Base-by-base conservation (phyloP, 176 grass and related monocot species). In the Carex myosuroides region DNA sequence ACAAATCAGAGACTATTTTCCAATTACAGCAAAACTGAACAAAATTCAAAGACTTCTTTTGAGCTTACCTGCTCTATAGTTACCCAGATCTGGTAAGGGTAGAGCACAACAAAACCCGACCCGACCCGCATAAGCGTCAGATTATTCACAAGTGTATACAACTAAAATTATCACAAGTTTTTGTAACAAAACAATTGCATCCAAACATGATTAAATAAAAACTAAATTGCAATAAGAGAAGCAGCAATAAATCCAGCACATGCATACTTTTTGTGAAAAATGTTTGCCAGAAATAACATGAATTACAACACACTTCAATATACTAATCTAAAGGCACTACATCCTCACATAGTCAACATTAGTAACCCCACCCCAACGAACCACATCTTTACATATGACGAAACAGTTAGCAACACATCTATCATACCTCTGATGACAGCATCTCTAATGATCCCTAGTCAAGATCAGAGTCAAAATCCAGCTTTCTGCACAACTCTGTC, bases 381-480 rank as follows among this genome's bases (percentile, higher is more conserved):
- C 81, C 21, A 44, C 39, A 83, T 83, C 39, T 81, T 81, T 81
- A 81, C 79, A 81, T 33, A 44, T 30, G 37, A 63, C 33, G 6
- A 55, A 64, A 81, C 57, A 9, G 18, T 81, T 81, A 81, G 59
- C 18, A 60, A 11, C 55, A 14, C 18, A 81, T 48, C 35, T 64
- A 64, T 24, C 37, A 60, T 13, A 67, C 33, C 3, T 44, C 32
- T 8, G 18, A 21, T 13, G 18, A 58, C 18, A 21, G 37, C 57
- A 17, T 67, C 13, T 14, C 33, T 42, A 30, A 35, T 35, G n/a
- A 82, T 46, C n/a, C 12, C 37, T 66, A 82, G 50, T 65, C 61
- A 24, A 83, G 59, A 67, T 83, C 80, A 13, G 39, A 68, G 5
- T 83, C 80, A 33, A 83, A 65, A 7, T 83, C 42, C 60, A 83